Conservation (phyloP, 106 monocot species). For the Allium fistulosum region DNA sequence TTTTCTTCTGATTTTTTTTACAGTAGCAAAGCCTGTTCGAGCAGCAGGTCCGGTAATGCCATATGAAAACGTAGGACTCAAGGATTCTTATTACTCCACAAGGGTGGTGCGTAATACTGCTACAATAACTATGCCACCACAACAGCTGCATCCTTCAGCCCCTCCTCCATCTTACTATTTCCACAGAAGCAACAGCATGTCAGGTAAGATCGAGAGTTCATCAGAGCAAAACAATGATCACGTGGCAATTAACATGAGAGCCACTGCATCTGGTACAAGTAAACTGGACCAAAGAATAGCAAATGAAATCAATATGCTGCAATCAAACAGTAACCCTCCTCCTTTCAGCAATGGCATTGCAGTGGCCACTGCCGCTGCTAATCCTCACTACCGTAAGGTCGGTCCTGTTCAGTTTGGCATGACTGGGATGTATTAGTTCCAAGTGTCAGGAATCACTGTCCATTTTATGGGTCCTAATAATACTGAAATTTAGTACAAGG, state of each 20-base stretch:
- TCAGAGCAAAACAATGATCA: too few relatives aligned
- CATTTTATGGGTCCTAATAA: too few relatives aligned
- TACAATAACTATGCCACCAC: constrained; percentile 9
- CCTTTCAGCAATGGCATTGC: constrained; percentile 29
- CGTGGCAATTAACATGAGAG: neutral
- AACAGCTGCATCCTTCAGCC: constrained; percentile 6
- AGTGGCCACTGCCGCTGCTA: constrained; percentile 24
- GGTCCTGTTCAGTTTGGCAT: constrained; percentile 42
- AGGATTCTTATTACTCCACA: neutral
- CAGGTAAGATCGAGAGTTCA: constrained; percentile 15
- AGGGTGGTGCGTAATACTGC: constrained; percentile 45
- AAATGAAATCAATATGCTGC: constrained; percentile 12
- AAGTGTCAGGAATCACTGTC: too few relatives aligned
- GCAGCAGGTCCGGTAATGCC: constrained; percentile 58
- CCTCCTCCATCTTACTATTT: constrained; percentile 33
- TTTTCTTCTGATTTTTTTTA: too few relatives aligned
- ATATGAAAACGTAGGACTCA: constrained; percentile 57
- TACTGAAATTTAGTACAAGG: too few relatives aligned
- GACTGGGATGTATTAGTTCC: constrained; percentile 44
- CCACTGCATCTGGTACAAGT: neutral
- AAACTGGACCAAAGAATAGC: neutral
- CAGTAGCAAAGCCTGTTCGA: constrained; percentile 68
- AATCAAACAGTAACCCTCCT: constrained; percentile 1
- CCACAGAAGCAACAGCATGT: constrained; percentile 8
- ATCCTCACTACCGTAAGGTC: constrained; percentile 31